Evolutionary conservation across 805 yeast genomes (phyloP), one percentile per base, ranked within the genome.

Genomic region (Yarrowia phangngaensis): DNA sequence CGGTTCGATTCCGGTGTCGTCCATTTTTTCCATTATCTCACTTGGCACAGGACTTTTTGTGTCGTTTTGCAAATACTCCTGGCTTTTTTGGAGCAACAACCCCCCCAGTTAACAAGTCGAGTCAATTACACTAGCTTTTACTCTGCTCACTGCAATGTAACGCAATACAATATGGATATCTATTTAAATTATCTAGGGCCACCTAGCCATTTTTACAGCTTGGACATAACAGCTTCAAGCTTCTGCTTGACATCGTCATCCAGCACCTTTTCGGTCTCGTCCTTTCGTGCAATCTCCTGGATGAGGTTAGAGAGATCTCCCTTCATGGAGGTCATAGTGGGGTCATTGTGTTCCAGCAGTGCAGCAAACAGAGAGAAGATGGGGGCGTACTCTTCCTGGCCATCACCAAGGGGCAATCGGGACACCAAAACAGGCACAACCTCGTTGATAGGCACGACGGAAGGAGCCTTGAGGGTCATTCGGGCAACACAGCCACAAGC

Each of bases 401-500:
- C 97, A 48, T 88, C 79, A 62, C 80, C 77, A 62, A 92, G 75
- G 45, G 98, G 98, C 61, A 92, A 74, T 60, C 84, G 90, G 43
- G 73, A 69, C 54, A 89, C 70, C 60, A 92, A 72, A 17, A 73
- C 76, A 41, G 95, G 94, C 16, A 84, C 70, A 32, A 90, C 77
- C 50, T 79, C 88, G 52, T 75, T 79, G 56, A 87, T 67, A 53
- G 97, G 97, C 57, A 89, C 79, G 27, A 82, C 75, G 13, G 58
- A 55, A 59, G 78, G 79, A 64, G 84, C 76, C 63, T 82, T 81
- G 64, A 85, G 70, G 11, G 84, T 76, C 84, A 92, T 74, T 68
- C 98, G 80, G 13, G 95, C 89, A 51, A 89, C 95, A 75, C 97
- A 92, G 33, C 98, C 98, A 66, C 92, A 83, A 4, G 95, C 95